phyloP scores from a whole-genome alignment of 2,329 filamentous ascomycete species.

The Colletotrichum simmondsii region DNA sequence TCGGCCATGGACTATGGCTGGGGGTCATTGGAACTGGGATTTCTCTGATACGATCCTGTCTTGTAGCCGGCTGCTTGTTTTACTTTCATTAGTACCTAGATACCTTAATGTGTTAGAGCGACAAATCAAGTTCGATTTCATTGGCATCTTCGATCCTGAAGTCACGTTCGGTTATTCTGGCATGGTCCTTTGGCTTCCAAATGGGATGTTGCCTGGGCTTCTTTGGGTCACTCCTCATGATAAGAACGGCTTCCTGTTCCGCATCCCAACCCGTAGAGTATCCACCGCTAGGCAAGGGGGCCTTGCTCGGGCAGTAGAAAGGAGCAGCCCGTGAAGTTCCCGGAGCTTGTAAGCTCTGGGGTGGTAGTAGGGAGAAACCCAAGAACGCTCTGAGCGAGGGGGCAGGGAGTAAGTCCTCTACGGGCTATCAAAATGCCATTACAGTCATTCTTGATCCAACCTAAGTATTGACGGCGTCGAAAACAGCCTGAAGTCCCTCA shows the following conservation, averaged over 20 bases:
- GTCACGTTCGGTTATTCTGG: neutral
- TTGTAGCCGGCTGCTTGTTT: neutral
- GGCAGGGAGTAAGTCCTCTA: no score
- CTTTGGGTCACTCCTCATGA: neutral
- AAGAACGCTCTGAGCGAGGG: no score
- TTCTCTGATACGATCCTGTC: constrained; percentile 14
- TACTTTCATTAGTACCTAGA: neutral
- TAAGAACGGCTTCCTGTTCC: neutral
- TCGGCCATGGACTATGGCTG: constrained; percentile 31
- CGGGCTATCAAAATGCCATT: neutral
- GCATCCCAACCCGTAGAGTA: neutral
- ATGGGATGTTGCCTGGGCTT: neutral
- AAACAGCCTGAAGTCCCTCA: no score
- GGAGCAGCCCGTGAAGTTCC: no score
- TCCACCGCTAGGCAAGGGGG: neutral
- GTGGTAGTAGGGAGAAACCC: no score
- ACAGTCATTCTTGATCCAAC: no score
- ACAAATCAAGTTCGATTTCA: neutral
- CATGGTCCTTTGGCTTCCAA: neutral
- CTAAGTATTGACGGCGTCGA: no score
- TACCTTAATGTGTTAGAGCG: neutral
- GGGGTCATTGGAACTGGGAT: constrained; percentile 32
- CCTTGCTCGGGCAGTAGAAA: neutral
- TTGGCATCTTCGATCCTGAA: neutral
- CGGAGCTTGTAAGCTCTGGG: no score